Base-by-base conservation (phyloP, 148 eudicot species). In the Vaccinium darrowii region DNA sequence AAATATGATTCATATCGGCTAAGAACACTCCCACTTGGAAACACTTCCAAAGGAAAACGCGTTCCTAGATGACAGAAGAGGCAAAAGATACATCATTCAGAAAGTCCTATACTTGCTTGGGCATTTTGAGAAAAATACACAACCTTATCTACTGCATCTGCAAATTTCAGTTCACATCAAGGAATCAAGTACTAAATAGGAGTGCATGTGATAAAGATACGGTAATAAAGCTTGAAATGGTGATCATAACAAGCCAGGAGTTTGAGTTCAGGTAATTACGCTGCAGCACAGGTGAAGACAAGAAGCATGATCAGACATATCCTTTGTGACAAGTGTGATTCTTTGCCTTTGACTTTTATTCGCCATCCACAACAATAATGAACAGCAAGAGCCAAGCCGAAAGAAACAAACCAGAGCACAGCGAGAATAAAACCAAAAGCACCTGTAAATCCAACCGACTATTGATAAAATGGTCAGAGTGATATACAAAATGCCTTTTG, bases 371-470 rank as follows among this genome's bases (percentile, higher is more conserved):
- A 93, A 88, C 90, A 93, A 81, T 93, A 90, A 86, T 93, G 93
- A 78, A 91, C 90, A 86, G 89, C 73, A 47, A 97, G 92, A 71
- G 93, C 92, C 82, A 91, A 80, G 36, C 99, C 98, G 82, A 97
- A 97, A 71, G 88, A 89, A 67, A 94, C 51, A 77, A 94, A 89
- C 99, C 99, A 97, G 39, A 95, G 43, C 16, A 88, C 81, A 71
- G 98, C 90, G 81, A 97, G 87, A 83, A 90, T 87, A 83, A 92
- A 92, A 74, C 93, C 98, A 85, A 92, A 86, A 83, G 91, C 93
- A 86, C 98, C 99, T 81, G 99, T 97, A 90, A 93, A 95, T 79
- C 95, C 98, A 80, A 97, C 99, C 83, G 99, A 97, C 99, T 97
- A 94, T 87, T 89, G 76, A 86, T 65, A 82, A 62, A 85, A 67